Evolutionary conservation across 768 basidiomycete species (phyloP).

Genomic region (Porpolomopsis calyptriformis): DNA sequence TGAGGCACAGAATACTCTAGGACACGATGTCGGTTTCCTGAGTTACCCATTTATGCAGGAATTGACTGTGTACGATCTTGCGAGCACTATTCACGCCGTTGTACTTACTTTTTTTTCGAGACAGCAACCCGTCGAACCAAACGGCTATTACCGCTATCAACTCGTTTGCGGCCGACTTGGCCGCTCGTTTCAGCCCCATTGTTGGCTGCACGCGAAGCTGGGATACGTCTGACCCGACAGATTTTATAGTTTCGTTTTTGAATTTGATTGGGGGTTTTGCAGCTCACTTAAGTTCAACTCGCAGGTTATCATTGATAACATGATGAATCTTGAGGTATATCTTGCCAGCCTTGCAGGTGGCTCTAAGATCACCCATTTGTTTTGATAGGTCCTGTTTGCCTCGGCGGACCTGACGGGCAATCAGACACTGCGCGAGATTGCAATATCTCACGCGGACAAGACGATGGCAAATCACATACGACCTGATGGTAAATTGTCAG

Average conservation of each 20-base stretch:
- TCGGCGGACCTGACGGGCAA: conserved; percentile 52
- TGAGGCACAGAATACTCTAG: conserved; percentile 36
- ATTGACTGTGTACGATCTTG: conserved; percentile 38
- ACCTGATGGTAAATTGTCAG: conserved; percentile 36
- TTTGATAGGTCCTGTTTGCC: conserved; percentile 34
- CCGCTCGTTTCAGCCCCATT: conserved; percentile 42
- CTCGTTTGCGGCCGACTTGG: conserved; percentile 46
- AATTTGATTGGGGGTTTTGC: no score
- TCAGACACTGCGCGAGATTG: conserved; percentile 46
- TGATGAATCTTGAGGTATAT: conserved; percentile 62
- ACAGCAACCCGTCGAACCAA: conserved; percentile 45
- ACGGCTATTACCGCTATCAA: conserved; percentile 48
- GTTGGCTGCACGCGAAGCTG: conserved; percentile 67
- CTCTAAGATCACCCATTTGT: not conserved
- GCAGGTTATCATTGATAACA: conserved; percentile 70
- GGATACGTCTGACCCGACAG: conserved; percentile 47
- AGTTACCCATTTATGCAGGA: conserved; percentile 62
- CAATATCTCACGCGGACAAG: conserved; percentile 52
- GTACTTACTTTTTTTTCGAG: not conserved
- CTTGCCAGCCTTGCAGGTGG: not conserved
- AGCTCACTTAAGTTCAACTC: no score
- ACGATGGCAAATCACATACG: conserved; percentile 61
- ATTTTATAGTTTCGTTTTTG: conserved; percentile 40
- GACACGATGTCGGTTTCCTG: conserved; percentile 64
- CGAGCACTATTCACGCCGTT: not conserved